Evolutionary conservation across 768 basidiomycete genomes (phyloP), one percentile per base, ranked within the genome.

Genomic region (Leccinum rimulosum): DNA sequence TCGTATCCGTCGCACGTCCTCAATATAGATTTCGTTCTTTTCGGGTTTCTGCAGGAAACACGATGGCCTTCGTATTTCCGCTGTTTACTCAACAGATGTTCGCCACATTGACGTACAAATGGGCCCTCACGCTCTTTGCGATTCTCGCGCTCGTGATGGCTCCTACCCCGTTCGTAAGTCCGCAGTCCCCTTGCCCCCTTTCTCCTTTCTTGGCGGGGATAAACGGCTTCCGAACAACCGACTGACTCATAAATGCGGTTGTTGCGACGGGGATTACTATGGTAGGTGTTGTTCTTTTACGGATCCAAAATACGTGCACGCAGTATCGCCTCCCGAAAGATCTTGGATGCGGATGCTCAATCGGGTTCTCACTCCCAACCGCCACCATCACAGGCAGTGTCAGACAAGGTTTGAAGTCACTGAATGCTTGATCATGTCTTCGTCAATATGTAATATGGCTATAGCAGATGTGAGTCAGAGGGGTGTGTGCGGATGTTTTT

Each of bases 51-150:
- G 47, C 40, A 80, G 75, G 77, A n/a, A 78, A 77, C 63, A 40
- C 73, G 27, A 67, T 73, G 62, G 80, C 74, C 1, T 70, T 74
- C 60, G 69, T 74, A 17, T 84, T 85, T 72, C 79, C 82, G 3
- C 72, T 85, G 7, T 81, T 84, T 69, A 79, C 79, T 4, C 60
- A 70, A n/a, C 73, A 72, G 58, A 77, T 84, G 78, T 84, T 79
- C 63, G 66, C 70, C n/a, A 49, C 67, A 1, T 68, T 86, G 53
- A 80, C 80, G 33, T 80, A 81, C 48, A 76, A 76, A 49, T 49
- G 48, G 48, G 48, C 48, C 22, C 48, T 49, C 7, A 49, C 48
- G 27, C 27, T 49, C 14, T 79, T 78, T 59, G 79, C 67, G 0
- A 60, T 27, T 27, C 48, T 84, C 11, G 80, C 77, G 0, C 62